Evolutionary conservation across 2,329 filamentous ascomycete genomes (phyloP).

Genomic region (Aspergillus sp.): DNA sequence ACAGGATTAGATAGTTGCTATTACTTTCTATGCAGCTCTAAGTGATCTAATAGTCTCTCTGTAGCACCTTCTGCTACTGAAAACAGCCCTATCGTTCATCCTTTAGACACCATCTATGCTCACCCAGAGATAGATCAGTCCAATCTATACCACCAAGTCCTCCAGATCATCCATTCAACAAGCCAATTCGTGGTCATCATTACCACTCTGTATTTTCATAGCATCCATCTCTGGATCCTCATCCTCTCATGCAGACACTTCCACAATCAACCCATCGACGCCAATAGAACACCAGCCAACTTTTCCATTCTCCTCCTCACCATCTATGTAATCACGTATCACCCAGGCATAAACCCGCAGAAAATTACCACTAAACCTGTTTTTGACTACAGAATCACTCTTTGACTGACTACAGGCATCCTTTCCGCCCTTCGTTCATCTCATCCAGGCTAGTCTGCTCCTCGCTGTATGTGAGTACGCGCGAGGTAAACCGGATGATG

Average conservation of each 20-base stretch:
- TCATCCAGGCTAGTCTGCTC: constrained; percentile 24
- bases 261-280: constrained; percentile 14
- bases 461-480: constrained; percentile 26
- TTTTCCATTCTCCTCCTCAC: constrained; percentile 22
- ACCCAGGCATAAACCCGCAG: too few species aligned
- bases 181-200: constrained; percentile 21
- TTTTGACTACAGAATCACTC: constrained; percentile 19
- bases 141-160: constrained; percentile 2
- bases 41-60: too few species aligned
- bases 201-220: constrained; percentile 22
- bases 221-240: constrained; percentile 21
- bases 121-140: too few species aligned
- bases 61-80: too few species aligned
- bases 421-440: constrained; percentile 11
- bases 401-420: constrained; percentile 18
- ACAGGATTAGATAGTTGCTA: too few species aligned
- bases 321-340: constrained; percentile 18
- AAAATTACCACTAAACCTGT: too few species aligned
- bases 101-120: too few species aligned
- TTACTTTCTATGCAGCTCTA: too few species aligned
- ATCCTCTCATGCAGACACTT: constrained; percentile 25
- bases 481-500: constrained; percentile 10
- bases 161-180: constrained; percentile 6
- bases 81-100: too few species aligned
- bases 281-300: constrained; percentile 10